phyloP scores from a whole-genome alignment of 495 filamentous ascomycete species.

The Immersiella caudata region DNA sequence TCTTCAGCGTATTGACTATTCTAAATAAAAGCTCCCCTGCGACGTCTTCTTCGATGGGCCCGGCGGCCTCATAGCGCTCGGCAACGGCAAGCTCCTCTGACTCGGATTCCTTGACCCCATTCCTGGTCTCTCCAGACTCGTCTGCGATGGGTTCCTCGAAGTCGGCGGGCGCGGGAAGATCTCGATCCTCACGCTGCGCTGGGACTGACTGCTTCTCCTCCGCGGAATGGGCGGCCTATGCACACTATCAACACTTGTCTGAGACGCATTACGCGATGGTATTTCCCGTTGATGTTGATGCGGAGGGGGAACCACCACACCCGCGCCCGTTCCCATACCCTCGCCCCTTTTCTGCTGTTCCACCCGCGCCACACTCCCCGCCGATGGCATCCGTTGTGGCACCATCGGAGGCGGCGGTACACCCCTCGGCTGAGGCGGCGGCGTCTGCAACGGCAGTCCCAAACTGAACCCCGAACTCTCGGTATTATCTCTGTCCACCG shows the following conservation, averaged over 20 bases:
- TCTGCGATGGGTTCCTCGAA: neutral
- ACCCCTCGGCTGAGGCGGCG: neutral
- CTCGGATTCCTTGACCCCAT: neutral
- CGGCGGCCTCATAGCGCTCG: neutral
- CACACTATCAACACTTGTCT: neutral
- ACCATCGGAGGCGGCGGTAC: neutral
- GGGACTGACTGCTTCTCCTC: constrained; percentile 2
- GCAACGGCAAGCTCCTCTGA: neutral
- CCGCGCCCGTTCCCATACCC: neutral
- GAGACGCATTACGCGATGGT: neutral
- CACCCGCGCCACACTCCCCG: no score
- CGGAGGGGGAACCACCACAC: neutral
- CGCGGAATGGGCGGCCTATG: constrained; percentile 1
- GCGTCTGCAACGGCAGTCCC: neutral
- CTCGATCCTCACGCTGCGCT: neutral
- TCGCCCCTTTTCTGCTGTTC: neutral
- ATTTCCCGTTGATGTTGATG: neutral
- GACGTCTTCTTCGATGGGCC: neutral
- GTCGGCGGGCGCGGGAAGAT: neutral
- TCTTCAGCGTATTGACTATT: neutral
- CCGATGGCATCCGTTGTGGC: no score
- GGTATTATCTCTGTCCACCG: neutral
- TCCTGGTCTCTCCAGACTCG: neutral
- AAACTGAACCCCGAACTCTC: constrained; percentile 2
- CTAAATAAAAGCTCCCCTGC: neutral